phyloP scores from a whole-genome alignment of 2,329 filamentous ascomycete species.

The Magnaporthiopsis incrustans region DNA sequence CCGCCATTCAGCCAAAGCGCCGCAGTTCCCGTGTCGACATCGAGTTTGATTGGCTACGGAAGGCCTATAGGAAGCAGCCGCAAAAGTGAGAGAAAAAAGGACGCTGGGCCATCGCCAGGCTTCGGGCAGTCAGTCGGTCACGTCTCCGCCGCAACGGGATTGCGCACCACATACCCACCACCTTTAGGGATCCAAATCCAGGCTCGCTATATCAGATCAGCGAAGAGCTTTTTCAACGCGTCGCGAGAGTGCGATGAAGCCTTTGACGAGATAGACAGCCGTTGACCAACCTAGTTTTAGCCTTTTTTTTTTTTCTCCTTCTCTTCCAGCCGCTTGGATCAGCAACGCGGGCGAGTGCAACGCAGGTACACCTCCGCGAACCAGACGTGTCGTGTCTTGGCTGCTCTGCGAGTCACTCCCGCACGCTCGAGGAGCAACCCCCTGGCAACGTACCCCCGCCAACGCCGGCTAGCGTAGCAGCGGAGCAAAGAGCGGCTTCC shows the following conservation, averaged over 20 bases:
- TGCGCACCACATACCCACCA: not conserved
- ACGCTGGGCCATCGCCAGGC: not conserved
- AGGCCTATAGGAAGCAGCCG: not conserved
- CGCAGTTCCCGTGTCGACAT: not conserved
- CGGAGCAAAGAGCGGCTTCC: not conserved
- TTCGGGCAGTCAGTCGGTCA: not conserved
- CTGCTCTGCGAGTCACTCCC: not conserved
- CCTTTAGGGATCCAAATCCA: not conserved
- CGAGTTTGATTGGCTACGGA: not conserved
- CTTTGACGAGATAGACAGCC: not conserved
- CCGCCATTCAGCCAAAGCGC: not conserved
- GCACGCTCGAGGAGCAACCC: not conserved
- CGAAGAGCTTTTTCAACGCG: not conserved
- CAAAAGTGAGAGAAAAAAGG: not conserved
- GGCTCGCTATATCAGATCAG: not conserved
- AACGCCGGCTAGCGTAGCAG: constrained; percentile 6
- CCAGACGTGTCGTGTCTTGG: not conserved
- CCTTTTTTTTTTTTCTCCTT: not conserved
- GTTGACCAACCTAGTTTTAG: not conserved
- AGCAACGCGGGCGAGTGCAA: not conserved
- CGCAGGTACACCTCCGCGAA: not conserved
- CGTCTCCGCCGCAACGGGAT: not conserved
- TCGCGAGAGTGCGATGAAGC: not conserved
- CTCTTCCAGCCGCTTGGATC: not conserved
- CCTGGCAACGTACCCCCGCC: constrained; percentile 5